Conservation (phyloP, 1,284 basidiomycete species). For the Psilocybe mexicana region DNA sequence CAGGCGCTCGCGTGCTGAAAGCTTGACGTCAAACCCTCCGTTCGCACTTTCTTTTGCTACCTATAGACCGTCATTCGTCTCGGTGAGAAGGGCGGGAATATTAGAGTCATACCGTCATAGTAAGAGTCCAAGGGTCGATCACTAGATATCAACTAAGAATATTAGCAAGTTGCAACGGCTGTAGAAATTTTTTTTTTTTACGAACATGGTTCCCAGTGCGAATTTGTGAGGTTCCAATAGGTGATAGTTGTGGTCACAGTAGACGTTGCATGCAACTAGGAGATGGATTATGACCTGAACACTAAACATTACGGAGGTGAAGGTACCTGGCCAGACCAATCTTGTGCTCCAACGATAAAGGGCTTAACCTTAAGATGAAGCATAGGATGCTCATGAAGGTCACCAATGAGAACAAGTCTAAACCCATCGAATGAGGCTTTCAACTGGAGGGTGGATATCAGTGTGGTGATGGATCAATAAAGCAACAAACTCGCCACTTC, state of each 20-base stretch:
- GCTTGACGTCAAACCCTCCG: constrained; percentile 58
- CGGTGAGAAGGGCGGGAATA: neutral
- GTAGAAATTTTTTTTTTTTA: constrained; percentile 4
- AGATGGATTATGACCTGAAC: constrained; percentile 9
- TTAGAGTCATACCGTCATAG: constrained; percentile 56
- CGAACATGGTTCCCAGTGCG: constrained; percentile 97
- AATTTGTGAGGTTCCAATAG: constrained; percentile 97
- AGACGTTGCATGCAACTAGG: constrained; percentile 78
- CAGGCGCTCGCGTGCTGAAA: constrained; percentile 83
- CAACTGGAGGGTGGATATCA: constrained; percentile 32
- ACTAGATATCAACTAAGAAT: constrained; percentile 45
- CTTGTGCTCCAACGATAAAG: constrained; percentile 82
- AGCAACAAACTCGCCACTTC: constrained; percentile 63
- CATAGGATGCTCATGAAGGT: constrained; percentile 93
- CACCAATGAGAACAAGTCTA: constrained; percentile 92
- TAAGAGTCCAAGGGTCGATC: constrained; percentile 96
- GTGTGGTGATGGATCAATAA: neutral
- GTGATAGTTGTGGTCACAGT: constrained; percentile 83
- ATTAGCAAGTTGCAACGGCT: neutral
- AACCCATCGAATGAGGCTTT: constrained; percentile 88
- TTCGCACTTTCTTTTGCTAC: constrained; percentile 52
- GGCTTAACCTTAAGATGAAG: constrained; percentile 87
- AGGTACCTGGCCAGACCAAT: constrained; percentile 91
- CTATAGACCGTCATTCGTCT: constrained; percentile 34
- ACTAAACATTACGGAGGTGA: neutral